These are phyloP conservation scores for Elaeis oleifera DNA, from an alignment of 202 grass and related monocot species.

Conservation along the genomic window DNA sequence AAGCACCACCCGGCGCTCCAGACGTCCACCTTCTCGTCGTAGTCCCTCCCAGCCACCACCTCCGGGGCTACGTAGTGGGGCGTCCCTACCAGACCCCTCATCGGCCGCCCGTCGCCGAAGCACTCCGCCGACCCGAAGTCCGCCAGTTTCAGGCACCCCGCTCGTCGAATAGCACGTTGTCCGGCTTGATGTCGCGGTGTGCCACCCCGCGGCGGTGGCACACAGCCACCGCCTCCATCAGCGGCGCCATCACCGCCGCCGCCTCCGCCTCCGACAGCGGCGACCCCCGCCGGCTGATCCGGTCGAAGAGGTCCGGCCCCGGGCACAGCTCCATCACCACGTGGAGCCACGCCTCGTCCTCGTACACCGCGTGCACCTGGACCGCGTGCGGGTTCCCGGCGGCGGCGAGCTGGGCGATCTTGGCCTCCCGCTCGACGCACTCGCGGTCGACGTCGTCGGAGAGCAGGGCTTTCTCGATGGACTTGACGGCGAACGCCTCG, in stretches of 20 bases:
- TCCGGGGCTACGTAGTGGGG: constrained; percentile 87
- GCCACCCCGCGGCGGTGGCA: constrained; percentile 64
- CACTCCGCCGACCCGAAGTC: constrained; percentile 77
- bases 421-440: constrained; percentile 56
- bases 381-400: constrained; percentile 52
- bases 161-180: constrained; percentile 64
- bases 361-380: constrained; percentile 47
- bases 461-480: constrained; percentile 49
- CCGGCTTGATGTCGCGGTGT: constrained; percentile 87
- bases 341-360: constrained; percentile 50
- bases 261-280: constrained; percentile 51
- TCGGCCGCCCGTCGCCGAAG: constrained; percentile 27
- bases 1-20: constrained; percentile 86
- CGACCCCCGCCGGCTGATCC: constrained; percentile 40
- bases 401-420: constrained; percentile 39
- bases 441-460: constrained; percentile 56
- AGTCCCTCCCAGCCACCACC: constrained; percentile 49
- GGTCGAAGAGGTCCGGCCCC: constrained; percentile 53
- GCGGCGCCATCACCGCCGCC: constrained; percentile 31
- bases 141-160: constrained; percentile 34
- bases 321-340: constrained; percentile 65
- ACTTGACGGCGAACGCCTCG: constrained; percentile 57
- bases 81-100: constrained; percentile 55
- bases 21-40: constrained; percentile 78
- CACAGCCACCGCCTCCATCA: constrained; percentile 40